Conservation (phyloP, 139 green algal species). For the Asterochloris sp. region DNA sequence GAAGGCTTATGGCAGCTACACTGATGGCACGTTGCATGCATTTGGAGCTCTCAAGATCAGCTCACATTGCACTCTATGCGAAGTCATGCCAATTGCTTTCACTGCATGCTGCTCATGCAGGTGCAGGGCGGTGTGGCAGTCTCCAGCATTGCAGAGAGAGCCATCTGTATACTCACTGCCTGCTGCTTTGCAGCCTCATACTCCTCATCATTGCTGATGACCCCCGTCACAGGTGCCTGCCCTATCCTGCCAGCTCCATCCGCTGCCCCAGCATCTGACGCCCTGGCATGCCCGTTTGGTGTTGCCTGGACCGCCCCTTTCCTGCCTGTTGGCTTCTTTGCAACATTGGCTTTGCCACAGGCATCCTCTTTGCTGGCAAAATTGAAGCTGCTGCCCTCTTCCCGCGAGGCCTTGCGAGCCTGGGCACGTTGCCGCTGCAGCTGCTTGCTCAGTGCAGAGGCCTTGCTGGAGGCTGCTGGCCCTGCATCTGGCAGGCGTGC, state of each 20-base stretch:
- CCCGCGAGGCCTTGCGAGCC: neutral
- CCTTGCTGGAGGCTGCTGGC: conserved; percentile 2
- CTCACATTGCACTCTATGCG: too few relatives aligned
- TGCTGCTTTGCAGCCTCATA: conserved; percentile 16
- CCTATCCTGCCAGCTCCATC: neutral
- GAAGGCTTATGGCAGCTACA: too few relatives aligned
- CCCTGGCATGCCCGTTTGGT: neutral
- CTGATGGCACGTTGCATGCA: too few relatives aligned
- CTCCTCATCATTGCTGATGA: conserved; percentile 11
- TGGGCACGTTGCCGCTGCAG: neutral
- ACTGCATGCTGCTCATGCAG: too few relatives aligned
- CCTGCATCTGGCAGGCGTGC: conserved; percentile 17
- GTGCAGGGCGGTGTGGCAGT: too few relatives aligned
- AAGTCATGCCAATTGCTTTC: too few relatives aligned
- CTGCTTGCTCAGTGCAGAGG: conserved; percentile 9
- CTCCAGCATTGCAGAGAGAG: too few relatives aligned
- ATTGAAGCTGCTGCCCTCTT: too few relatives aligned
- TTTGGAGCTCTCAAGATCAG: too few relatives aligned
- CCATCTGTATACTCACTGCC: neutral
- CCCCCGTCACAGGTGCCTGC: neutral
- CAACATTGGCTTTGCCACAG: neutral
- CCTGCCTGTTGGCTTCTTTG: neutral
- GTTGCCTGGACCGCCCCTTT: neutral
- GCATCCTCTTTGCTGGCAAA: too few relatives aligned
- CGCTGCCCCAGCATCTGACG: neutral